These are phyloP conservation scores for Wallacemonas sp. DNA, from an alignment of 208 protist species.

Conservation along the genomic window DNA sequence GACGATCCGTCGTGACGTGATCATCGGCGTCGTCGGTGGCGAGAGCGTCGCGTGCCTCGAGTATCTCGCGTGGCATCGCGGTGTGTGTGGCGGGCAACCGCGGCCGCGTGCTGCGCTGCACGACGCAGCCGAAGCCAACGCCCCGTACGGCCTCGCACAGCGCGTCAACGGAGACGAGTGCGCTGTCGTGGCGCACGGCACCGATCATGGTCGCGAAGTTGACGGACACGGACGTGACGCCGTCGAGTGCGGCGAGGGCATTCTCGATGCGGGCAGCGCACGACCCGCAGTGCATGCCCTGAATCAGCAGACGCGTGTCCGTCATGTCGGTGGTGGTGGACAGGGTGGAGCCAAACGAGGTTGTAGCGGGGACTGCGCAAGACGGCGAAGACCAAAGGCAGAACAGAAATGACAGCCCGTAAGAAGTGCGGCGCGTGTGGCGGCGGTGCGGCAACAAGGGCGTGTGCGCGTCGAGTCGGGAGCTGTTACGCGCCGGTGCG, in stretches of 20 bases:
- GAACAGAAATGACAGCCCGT: background rate
- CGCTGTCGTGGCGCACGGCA: slow-evolving; percentile 42
- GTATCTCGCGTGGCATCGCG: slow-evolving; percentile 13
- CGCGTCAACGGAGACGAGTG: slow-evolving; percentile 20
- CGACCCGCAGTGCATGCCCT: slow-evolving; percentile 93
- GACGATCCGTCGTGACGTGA: no score
- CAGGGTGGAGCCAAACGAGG: background rate
- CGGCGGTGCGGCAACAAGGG: no score
- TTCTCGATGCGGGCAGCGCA: slow-evolving; percentile 90
- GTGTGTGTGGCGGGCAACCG: background rate
- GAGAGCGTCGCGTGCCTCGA: slow-evolving; percentile 20
- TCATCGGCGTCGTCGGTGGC: slow-evolving; percentile 15
- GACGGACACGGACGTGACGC: slow-evolving; percentile 54
- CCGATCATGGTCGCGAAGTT: slow-evolving; percentile 78
- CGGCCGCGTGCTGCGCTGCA: slow-evolving; percentile 19
- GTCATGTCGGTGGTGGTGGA: background rate
- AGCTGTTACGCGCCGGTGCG: no score
- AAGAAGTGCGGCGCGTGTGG: no score
- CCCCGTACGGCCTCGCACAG: slow-evolving; percentile 27
- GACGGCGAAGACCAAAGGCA: background rate
- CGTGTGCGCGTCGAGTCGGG: no score
- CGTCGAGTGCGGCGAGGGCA: slow-evolving; percentile 32
- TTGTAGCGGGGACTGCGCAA: no score
- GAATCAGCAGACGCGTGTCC: slow-evolving; percentile 50
- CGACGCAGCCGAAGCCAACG: slow-evolving; percentile 36